These are phyloP conservation scores for Telopea speciosissima DNA, from an alignment of 177 flowering plant genomes.

Conservation along the genomic window DNA sequence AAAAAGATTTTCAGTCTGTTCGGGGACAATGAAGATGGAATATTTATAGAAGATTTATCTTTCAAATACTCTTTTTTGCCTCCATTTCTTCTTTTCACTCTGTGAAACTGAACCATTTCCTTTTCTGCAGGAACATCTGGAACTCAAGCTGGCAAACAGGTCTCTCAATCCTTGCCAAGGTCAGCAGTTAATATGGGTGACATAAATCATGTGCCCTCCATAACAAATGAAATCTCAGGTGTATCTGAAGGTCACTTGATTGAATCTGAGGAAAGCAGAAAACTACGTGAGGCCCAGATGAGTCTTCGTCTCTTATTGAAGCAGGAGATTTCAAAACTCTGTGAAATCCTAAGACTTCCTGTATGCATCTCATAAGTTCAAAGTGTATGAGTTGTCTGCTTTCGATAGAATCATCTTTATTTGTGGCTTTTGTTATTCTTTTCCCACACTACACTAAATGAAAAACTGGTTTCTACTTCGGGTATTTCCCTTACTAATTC, in stretches of 20 bases:
- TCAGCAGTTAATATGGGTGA: conserved; percentile 12
- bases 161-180: conserved; percentile 12
- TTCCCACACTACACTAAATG: no score
- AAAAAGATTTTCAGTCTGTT: neutral
- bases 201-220: neutral
- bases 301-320: conserved; percentile 42
- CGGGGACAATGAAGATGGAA: neutral
- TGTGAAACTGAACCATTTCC: conserved; percentile 5
- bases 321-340: conserved; percentile 52
- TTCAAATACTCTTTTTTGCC: neutral
- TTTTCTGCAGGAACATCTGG: conserved; percentile 32
- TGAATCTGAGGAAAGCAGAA: conserved; percentile 27
- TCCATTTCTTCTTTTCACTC: conserved; percentile 1
- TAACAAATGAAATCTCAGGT: conserved; percentile 14
- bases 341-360: conserved; percentile 44
- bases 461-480: no score
- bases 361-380: conserved; percentile 32
- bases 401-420: no score
- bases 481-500: no score
- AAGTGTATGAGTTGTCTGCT: neutral
- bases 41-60: neutral
- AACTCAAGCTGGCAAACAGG: conserved; percentile 8
- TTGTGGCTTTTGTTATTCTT: no score
- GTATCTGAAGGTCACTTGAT: conserved; percentile 13
- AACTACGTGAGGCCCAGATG: conserved; percentile 37